Percentiles rank a stretch among this genome's conserved stretches.
phyloP scores from a whole-genome alignment of 23 red algal species.

The Rhodosorus marinus region DNA sequence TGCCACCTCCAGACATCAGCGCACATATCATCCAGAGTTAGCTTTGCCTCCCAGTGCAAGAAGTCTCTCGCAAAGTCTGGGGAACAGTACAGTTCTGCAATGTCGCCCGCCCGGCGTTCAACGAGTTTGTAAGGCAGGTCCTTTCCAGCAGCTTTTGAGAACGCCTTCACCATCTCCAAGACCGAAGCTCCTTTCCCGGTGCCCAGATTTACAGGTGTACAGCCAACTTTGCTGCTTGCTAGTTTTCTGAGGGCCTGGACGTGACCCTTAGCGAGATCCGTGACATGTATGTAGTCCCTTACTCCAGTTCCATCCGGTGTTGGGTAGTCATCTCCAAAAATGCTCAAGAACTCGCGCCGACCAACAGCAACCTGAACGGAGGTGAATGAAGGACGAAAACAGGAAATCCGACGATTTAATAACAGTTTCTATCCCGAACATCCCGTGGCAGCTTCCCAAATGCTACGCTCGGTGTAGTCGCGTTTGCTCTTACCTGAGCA shows the following conservation, averaged over 20 bases:
- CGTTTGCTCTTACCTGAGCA: too few species aligned
- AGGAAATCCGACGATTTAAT: too few species aligned
- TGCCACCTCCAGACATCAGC: constrained; percentile 94
- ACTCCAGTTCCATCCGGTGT: constrained; percentile 92
- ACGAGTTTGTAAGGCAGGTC: constrained; percentile 53
- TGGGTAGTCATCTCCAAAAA: constrained; percentile 92
- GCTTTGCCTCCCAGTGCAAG: constrained; percentile 79
- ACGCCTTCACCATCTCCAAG: constrained; percentile 74
- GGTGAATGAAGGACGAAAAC: too few species aligned
- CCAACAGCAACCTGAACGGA: constrained; percentile 98
- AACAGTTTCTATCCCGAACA: too few species aligned
- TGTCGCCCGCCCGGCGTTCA: constrained; percentile 51
- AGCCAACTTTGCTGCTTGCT: constrained; percentile 22
- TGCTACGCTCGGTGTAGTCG: too few species aligned
- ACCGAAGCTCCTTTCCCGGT: constrained; percentile 76
- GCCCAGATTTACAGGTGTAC: constrained; percentile 80
- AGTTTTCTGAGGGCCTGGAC: constrained; percentile 83
- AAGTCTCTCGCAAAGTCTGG: constrained; percentile 65
- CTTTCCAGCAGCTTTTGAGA: constrained; percentile 73
- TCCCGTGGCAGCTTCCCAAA: too few species aligned
- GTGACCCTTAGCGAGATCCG: constrained; percentile 95
- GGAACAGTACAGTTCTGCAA: constrained; percentile 61
- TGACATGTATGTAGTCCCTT: constrained; percentile 98
- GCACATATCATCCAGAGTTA: constrained; percentile 95
- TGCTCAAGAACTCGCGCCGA: constrained; percentile 50